Conservation (phyloP, 257 asterid species). For the Lantana camara region DNA sequence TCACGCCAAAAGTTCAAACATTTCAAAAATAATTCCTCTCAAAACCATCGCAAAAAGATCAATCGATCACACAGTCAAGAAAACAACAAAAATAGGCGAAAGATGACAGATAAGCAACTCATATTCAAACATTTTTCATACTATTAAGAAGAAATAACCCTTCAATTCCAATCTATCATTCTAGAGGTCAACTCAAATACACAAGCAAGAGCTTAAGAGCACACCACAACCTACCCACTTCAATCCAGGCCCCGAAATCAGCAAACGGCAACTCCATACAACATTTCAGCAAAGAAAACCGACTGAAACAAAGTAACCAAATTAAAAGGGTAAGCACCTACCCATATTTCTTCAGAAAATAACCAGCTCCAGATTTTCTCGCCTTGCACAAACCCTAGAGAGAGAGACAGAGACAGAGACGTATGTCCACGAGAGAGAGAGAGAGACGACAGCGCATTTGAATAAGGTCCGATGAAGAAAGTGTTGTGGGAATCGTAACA, state of each 20-base stretch:
- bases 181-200: conserved; percentile 19
- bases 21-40: background rate
- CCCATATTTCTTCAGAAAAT: conserved; percentile 5
- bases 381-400: conserved; percentile 27
- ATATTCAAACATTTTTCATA: background rate
- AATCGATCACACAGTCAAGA: no score
- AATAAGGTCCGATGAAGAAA: conserved; percentile 20
- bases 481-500: conserved; percentile 30
- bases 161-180: background rate
- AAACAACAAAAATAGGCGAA: conserved; percentile 9
- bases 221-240: background rate
- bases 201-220: background rate
- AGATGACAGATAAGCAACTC: background rate
- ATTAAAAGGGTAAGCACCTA: conserved; percentile 16
- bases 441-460: conserved; percentile 14
- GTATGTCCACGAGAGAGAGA: background rate
- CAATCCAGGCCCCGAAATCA: background rate
- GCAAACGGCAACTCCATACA: background rate
- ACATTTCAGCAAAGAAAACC: background rate
- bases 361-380: conserved; percentile 7
- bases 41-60: background rate
- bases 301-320: background rate
- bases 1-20: background rate
- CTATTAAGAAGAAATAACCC: background rate
- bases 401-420: background rate